Base-by-base conservation (phyloP, 1,284 basidiomycete genomes). In the Cryptococcus sp. region DNA sequence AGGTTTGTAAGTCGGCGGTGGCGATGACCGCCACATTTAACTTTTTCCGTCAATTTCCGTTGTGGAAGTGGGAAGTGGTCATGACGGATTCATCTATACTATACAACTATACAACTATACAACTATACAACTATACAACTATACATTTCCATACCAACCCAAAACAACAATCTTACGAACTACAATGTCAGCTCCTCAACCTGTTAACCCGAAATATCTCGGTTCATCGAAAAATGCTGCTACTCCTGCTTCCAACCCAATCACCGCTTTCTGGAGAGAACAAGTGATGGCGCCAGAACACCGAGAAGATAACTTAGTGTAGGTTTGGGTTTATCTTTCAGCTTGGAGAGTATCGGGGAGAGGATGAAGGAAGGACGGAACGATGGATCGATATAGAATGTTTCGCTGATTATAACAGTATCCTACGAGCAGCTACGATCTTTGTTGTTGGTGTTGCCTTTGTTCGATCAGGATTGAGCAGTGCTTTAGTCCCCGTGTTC, bases 401-500 rank as follows among this genome's bases (percentile, higher is more conserved):
- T 31, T 14, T 48, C 45, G 33, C 10, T 50, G 35, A 33, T 47
- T 48, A 53, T 43, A 33, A 14, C 31, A 70, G 68, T 45, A 68
- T 70, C 56, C 58, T 63, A 33, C 56, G 57, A 56, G 68, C 68
- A 2, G 53, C 62, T 7, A 55, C 56, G 36, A 56, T 70, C 50
- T 70, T 70, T 58, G 55, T 63, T 49, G 55, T 63, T n/a, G 68
- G 68, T 34, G 56, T 70, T 30, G 59, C 58, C 4, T 66, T 70
- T 49, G 61, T 68, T 8, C 58, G 68, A 61, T 68, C 66, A 30
- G 49, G 51, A 15, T 50, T 64, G 33, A 58, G 66, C 42, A 56
- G 50, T n/a, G 62, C 63, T 5, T 58, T 70, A 30, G 60, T 70
- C 6, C 68, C 68, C 23, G 59, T 64, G 14, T 66, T 70, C 55